Conservation (phyloP, 2,329 filamentous ascomycete genomes). For the Emmonsiellopsis sp. region DNA sequence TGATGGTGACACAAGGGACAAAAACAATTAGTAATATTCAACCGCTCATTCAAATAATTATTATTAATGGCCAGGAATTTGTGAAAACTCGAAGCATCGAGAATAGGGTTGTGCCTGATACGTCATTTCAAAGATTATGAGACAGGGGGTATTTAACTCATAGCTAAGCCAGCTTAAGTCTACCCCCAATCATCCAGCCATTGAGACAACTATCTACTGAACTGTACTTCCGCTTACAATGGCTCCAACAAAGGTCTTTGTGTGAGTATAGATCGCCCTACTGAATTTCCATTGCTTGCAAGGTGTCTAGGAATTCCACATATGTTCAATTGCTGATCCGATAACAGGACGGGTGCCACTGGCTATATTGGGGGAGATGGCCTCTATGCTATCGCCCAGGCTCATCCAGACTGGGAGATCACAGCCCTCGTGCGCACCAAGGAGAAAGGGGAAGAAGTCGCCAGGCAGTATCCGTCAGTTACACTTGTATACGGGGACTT, state of each 20-base stretch:
- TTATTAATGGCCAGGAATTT: too few species aligned
- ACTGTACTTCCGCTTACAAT: neutral
- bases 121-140: too few species aligned
- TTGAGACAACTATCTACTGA: too few species aligned
- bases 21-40: too few species aligned
- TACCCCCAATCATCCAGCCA: too few species aligned
- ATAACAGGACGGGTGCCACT: conserved; percentile 40
- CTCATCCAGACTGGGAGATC: conserved; percentile 41
- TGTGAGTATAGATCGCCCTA: conserved; percentile 16
- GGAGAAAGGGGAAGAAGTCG: conserved; percentile 32
- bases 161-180: too few species aligned
- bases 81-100: too few species aligned
- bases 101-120: too few species aligned
- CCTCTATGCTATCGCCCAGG: conserved; percentile 35
- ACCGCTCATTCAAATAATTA: too few species aligned
- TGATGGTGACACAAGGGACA: too few species aligned
- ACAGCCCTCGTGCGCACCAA: conserved; percentile 37
- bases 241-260: conserved; percentile 20
- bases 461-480: conserved; percentile 31
- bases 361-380: conserved; percentile 48
- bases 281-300: neutral
- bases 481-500: conserved; percentile 36
- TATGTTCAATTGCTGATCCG: conserved; percentile 16
- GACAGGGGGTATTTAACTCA: too few species aligned
- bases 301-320: conserved; percentile 1